phyloP scores from a whole-genome alignment of 371 early-diverging fungal genomes.

The Syncephalastrum sp. region DNA sequence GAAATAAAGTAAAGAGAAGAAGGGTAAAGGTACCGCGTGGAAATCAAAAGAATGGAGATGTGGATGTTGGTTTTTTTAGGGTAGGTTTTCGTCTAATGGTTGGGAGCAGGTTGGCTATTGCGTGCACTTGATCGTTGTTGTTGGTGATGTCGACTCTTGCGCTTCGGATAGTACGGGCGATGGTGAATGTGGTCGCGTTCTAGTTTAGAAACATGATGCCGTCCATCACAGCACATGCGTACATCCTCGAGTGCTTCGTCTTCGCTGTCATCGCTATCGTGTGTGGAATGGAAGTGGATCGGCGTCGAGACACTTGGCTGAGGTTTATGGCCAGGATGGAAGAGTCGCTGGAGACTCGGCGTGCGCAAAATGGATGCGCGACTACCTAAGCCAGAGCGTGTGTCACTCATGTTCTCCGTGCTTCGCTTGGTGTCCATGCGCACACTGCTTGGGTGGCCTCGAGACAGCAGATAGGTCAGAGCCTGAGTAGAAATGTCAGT shows the following conservation, averaged over 20 bases:
- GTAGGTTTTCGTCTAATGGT: too few species aligned
- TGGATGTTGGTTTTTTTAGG: too few species aligned
- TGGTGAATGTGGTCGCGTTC: conserved; percentile 23
- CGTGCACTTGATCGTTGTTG: too few species aligned
- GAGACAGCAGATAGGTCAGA: conserved; percentile 15
- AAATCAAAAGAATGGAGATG: too few species aligned
- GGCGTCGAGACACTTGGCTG: conserved; percentile 2
- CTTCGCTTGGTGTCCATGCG: background rate
- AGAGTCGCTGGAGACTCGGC: conserved; percentile 13
- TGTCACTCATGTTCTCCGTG: conserved; percentile 3
- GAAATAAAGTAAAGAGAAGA: too few species aligned
- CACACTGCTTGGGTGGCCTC: background rate
- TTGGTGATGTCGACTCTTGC: conserved; percentile 10
- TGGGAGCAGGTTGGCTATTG: too few species aligned
- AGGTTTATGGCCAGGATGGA: conserved; percentile 9
- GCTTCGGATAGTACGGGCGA: conserved; percentile 26
- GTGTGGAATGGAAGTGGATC: too few species aligned
- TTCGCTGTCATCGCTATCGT: conserved; percentile 19
- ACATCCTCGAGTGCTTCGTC: conserved; percentile 36
- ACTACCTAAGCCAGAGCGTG: background rate
- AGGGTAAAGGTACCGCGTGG: too few species aligned
- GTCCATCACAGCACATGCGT: conserved; percentile 40
- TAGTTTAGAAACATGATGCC: conserved; percentile 33
- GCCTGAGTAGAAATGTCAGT: conserved; percentile 2
- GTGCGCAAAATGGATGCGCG: background rate